A percentile compares a stretch with the other conserved stretches of the same genome.
These are phyloP conservation scores for Hippophae gyantsensis DNA, from an alignment of 306 rosid genomes.

Conservation along the genomic window DNA sequence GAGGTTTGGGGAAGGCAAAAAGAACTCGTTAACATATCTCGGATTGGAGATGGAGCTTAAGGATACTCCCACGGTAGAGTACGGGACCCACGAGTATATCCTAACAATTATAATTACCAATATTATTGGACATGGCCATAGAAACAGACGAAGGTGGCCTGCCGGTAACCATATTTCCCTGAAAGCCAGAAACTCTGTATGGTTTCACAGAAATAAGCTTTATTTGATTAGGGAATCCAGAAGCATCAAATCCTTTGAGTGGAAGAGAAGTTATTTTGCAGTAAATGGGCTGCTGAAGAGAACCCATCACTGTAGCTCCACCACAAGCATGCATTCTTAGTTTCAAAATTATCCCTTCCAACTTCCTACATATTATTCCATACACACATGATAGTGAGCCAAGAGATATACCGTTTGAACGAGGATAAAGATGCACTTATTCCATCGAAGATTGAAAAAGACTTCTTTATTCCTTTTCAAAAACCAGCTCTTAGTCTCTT, in stretches of 20 bases:
- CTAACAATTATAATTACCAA: conserved; percentile 40
- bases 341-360: not conserved
- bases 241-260: conserved; percentile 22
- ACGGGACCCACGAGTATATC: too few species aligned
- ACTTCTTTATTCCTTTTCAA: too few species aligned
- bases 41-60: too few species aligned
- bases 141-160: conserved; percentile 32
- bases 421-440: too few species aligned
- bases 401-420: too few species aligned
- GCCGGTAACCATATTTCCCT: conserved; percentile 50
- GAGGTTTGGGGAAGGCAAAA: too few species aligned
- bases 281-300: conserved; percentile 44
- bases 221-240: conserved; percentile 28
- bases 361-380: conserved; percentile 4
- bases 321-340: conserved; percentile 46
- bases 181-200: conserved; percentile 31
- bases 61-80: too few species aligned
- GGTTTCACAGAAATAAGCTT: conserved; percentile 31
- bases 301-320: conserved; percentile 52
- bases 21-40: too few species aligned
- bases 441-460: too few species aligned
- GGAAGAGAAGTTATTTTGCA: conserved; percentile 28
- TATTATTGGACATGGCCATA: conserved; percentile 39
- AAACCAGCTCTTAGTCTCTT: too few species aligned
- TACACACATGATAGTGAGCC: not conserved